Evolutionary conservation across 768 basidiomycete species (phyloP).

Genomic region (Leucocoprinus sp.): DNA sequence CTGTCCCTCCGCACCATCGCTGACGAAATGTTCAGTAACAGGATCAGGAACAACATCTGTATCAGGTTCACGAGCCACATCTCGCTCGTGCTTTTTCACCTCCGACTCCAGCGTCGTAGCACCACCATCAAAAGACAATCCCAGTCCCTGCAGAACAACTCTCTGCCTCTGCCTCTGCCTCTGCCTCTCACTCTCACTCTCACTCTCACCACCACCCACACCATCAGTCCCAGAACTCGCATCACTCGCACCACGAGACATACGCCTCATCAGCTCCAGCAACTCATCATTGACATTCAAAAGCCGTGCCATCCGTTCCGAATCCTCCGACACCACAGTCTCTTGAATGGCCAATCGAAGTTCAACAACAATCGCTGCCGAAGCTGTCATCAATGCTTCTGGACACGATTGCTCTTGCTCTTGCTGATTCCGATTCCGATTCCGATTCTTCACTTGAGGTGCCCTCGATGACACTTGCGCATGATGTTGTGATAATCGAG

Average conservation of each 20-base stretch:
- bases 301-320: constrained; percentile 55
- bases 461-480: constrained; percentile 10
- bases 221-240: background rate
- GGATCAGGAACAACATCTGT: background rate
- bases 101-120: constrained; percentile 10
- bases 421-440: background rate
- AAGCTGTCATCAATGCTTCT: constrained; percentile 34
- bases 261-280: constrained; percentile 43
- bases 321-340: constrained; percentile 39
- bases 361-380: constrained; percentile 44
- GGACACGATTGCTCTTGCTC: constrained; percentile 9
- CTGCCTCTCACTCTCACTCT: background rate
- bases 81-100: constrained; percentile 3
- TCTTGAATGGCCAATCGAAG: constrained; percentile 46
- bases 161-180: constrained; percentile 22
- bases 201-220: background rate
- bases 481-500: constrained; percentile 28
- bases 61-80: background rate
- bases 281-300: constrained; percentile 69
- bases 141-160: constrained; percentile 37
- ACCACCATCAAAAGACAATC: constrained; percentile 27
- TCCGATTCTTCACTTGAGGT: too few species aligned
- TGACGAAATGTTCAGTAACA: background rate
- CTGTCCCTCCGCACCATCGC: constrained; percentile 12
- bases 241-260: constrained; percentile 19